phyloP scores from a whole-genome alignment of 768 basidiomycete genomes.

The Suillus sp. region DNA sequence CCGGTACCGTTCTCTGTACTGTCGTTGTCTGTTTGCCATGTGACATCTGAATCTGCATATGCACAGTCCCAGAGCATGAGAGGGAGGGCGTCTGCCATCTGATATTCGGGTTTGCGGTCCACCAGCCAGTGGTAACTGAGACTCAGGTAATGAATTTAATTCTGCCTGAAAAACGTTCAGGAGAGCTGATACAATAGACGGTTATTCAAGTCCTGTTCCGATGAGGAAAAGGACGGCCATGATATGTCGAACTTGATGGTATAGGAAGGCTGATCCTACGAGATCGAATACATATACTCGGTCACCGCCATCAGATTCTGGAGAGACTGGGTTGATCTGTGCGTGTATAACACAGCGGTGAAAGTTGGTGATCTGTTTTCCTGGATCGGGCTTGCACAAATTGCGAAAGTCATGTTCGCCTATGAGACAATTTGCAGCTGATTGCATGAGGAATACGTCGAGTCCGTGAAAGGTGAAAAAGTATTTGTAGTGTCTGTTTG shows the following conservation, averaged over 20 bases:
- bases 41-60: not conserved
- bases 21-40: not conserved
- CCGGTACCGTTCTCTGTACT: not conserved
- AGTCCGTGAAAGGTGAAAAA: constrained; percentile 72
- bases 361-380: constrained; percentile 88
- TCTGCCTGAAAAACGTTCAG: constrained; percentile 59
- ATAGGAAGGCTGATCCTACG: constrained; percentile 85
- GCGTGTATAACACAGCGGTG: constrained; percentile 67
- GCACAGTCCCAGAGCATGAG: not conserved
- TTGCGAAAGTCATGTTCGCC: constrained; percentile 97
- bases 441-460: constrained; percentile 73
- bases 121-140: constrained; percentile 53
- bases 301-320: constrained; percentile 23
- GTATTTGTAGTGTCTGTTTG: constrained; percentile 94
- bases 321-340: constrained; percentile 51
- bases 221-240: constrained; percentile 90
- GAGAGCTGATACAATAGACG: constrained; percentile 68
- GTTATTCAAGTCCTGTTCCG: constrained; percentile 76
- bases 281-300: constrained; percentile 74
- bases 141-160: constrained; percentile 12
- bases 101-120: constrained; percentile 81
- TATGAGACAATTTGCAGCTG: constrained; percentile 68
- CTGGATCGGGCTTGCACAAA: constrained; percentile 89
- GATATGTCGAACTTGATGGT: constrained; percentile 95
- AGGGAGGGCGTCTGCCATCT: constrained; percentile 92